Base-by-base conservation (phyloP, 2,329 filamentous ascomycete genomes). In the Aspergillus sp. region DNA sequence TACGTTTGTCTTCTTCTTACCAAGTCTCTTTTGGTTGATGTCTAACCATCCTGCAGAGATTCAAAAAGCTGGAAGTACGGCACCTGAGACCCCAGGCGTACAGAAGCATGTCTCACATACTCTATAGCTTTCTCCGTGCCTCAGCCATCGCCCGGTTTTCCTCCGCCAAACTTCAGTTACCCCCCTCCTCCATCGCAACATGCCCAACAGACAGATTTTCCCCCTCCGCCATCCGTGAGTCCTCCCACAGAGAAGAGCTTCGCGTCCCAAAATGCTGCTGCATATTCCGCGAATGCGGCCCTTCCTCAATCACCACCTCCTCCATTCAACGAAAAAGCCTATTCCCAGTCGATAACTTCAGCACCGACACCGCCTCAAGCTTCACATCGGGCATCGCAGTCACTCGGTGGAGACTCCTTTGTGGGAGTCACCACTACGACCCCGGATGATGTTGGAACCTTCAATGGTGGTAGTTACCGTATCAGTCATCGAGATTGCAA, bases 401-500 rank as follows among this genome's bases (percentile, higher is more conserved):
- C 23, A 17, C 8, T 12, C 44, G 50, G 15, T 1, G 33, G 54
- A 14, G 33, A 12, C 12, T 23, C n/a, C 4, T 62, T 62, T 3
- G 40, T 44, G 1, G 59, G 59, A 6, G 57, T 56, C 5, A 24
- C 4, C 14, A 54, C 59, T 0, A 85, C 88, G 0, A 82, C 84
- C 1, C 80, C 86, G 31, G 95, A 98, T 73, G 93, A 96, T 66
- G 86, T 96, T 2, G 95, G 95, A n/a, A 95, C 90, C 0, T 99
- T 98, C 80, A 98, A 98, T 71, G 95, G 95, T 15, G 95, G 95
- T 12, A 93, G 90, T 70, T 99, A 93, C 73, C 84, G 95, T 44
- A 92, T 98, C 70, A 95, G 90, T 68, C 95, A 99, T 71, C 84
- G 95, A 21, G 92, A 97, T 73, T 88, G 86, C 58, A 99, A 98